A percentile compares a stretch with the other conserved stretches of the same genome.
Conservation (phyloP, 2,329 filamentous ascomycete species). For the Scleromitrula shiraiana region DNA sequence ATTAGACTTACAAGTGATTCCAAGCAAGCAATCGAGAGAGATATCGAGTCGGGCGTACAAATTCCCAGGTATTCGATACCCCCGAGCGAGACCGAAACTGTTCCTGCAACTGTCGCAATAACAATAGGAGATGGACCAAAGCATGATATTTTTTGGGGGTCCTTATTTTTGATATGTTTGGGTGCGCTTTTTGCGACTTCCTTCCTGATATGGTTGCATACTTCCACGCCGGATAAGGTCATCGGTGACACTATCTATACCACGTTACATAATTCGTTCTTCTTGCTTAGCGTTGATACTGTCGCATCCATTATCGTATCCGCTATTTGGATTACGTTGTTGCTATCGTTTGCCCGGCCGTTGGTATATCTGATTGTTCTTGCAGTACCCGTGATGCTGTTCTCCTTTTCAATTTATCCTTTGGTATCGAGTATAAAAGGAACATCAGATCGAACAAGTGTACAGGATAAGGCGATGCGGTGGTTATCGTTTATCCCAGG, state of each 20-base stretch:
- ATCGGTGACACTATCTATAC: constrained; percentile 93
- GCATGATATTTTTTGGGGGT: constrained; percentile 88
- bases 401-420: constrained; percentile 86
- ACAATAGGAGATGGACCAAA: constrained; percentile 62
- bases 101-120: constrained; percentile 48
- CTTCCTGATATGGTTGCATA: constrained; percentile 84
- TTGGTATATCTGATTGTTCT: constrained; percentile 74
- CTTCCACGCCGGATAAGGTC: constrained; percentile 59
- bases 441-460: constrained; percentile 58
- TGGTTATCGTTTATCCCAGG: constrained; percentile 76
- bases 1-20: constrained; percentile 25
- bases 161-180: constrained; percentile 77
- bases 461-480: constrained; percentile 87
- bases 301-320: constrained; percentile 83
- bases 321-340: constrained; percentile 78
- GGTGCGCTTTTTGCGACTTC: constrained; percentile 82
- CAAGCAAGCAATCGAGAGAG: constrained; percentile 16
- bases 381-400: constrained; percentile 75
- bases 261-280: constrained; percentile 76
- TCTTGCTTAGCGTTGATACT: constrained; percentile 85
- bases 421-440: constrained; percentile 85
- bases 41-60: constrained; percentile 18
- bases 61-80: constrained; percentile 19
- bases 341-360: constrained; percentile 81
- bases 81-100: constrained; percentile 32